Conservation (phyloP, 1,284 basidiomycete species). For the Rhodotorula mucilaginosa region DNA sequence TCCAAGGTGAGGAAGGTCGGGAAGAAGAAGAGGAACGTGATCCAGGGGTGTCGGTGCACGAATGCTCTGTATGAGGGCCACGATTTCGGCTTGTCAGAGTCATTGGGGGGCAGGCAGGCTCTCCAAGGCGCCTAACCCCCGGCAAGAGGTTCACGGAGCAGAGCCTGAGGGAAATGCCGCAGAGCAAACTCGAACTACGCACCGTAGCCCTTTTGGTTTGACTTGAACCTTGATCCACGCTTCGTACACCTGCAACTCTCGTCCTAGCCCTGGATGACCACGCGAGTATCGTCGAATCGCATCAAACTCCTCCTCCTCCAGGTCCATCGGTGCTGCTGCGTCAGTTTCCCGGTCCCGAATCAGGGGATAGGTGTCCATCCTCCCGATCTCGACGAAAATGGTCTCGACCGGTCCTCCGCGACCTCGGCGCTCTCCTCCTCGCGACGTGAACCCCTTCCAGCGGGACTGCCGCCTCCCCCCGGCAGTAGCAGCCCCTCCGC, state of each 20-base stretch:
- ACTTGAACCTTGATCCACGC: conserved; percentile 12
- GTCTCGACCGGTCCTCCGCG: not conserved
- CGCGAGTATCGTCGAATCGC: not conserved
- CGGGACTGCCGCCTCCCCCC: not conserved
- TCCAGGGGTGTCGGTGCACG: conserved; percentile 8
- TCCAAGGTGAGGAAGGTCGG: conserved; percentile 18
- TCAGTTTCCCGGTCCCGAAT: not conserved
- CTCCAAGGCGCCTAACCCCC: too few relatives aligned
- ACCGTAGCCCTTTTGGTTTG: conserved; percentile 6
- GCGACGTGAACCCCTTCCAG: not conserved
- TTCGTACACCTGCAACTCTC: conserved; percentile 20
- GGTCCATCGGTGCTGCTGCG: too few relatives aligned
- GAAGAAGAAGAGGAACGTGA: conserved; percentile 9
- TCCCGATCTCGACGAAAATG: conserved; percentile 4
- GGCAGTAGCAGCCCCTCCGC: too few relatives aligned
- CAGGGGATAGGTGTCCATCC: conserved; percentile 7
- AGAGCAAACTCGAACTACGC: not conserved
- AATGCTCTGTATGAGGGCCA: not conserved
- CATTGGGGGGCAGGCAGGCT: not conserved
- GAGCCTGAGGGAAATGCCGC: not conserved
- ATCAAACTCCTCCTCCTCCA: not conserved
- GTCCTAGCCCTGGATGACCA: not conserved
- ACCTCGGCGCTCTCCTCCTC: too few relatives aligned
- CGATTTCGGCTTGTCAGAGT: too few relatives aligned
- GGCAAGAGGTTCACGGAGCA: too few relatives aligned